Evolutionary conservation across 495 filamentous ascomycete species (phyloP).

Genomic region (Xylona heveae): DNA sequence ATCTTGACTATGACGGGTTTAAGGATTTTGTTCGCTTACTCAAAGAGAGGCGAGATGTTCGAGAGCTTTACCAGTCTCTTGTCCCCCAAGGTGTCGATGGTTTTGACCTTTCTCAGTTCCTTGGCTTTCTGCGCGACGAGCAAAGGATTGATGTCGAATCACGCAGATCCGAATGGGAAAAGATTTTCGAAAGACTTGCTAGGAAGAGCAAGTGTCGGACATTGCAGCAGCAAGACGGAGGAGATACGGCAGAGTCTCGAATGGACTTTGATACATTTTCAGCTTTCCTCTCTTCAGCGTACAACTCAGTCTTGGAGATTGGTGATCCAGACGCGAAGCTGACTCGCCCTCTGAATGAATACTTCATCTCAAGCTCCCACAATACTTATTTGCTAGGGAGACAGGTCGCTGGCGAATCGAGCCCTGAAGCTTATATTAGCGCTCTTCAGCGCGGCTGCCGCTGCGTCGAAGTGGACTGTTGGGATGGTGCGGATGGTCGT

Average conservation of each 20-base stretch:
- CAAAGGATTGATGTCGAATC: slow-evolving; percentile 57
- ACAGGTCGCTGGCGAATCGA: slow-evolving; percentile 75
- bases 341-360: slow-evolving; percentile 80
- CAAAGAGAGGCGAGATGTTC: slow-evolving; percentile 67
- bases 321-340: slow-evolving; percentile 31
- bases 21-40: slow-evolving; percentile 58
- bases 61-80: slow-evolving; percentile 37
- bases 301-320: slow-evolving; percentile 23
- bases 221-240: slow-evolving; percentile 14
- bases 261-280: slow-evolving; percentile 62
- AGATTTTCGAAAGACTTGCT: slow-evolving; percentile 51
- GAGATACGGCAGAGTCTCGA: slow-evolving; percentile 21
- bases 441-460: slow-evolving; percentile 79
- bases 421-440: slow-evolving; percentile 80
- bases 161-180: slow-evolving; percentile 43
- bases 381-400: slow-evolving; percentile 90
- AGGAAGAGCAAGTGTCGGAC: slow-evolving; percentile 39
- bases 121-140: slow-evolving; percentile 46
- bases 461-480: slow-evolving; percentile 93
- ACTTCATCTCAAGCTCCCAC: slow-evolving; percentile 96
- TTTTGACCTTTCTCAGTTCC: slow-evolving; percentile 49
- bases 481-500: slow-evolving; percentile 73
- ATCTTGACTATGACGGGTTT: slow-evolving; percentile 57
- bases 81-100: slow-evolving; percentile 31
- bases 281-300: slow-evolving; percentile 51